A percentile compares a stretch with the other conserved stretches of the same genome.
Evolutionary conservation across 345 rosid species (phyloP).

Genomic region (Iberis pinnata): DNA sequence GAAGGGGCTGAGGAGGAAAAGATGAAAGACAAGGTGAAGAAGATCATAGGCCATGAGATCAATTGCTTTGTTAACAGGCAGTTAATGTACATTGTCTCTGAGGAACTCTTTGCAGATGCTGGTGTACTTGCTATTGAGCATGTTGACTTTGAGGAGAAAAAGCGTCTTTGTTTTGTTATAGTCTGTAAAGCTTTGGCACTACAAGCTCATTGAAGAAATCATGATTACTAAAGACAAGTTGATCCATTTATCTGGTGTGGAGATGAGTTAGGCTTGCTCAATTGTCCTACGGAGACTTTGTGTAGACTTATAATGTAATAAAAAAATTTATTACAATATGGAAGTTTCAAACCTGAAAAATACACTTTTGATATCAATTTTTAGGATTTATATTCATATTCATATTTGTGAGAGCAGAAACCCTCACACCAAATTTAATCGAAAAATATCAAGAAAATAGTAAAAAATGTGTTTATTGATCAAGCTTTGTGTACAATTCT

Average conservation of each 20-base stretch:
- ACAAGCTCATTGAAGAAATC: conserved; percentile 91
- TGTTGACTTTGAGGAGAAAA: conserved; percentile 97
- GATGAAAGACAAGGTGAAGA: conserved; percentile 96
- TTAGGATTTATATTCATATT: too few relatives aligned
- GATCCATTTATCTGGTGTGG: conserved; percentile 96
- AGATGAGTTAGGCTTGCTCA: conserved; percentile 93
- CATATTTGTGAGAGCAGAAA: too few relatives aligned
- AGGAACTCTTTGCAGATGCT: conserved; percentile 94
- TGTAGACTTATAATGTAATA: too few relatives aligned
- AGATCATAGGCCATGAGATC: conserved; percentile 82
- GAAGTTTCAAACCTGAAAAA: too few relatives aligned
- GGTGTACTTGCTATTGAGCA: conserved; percentile 98
- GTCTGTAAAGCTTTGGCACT: conserved; percentile 92
- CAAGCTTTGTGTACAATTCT: too few relatives aligned
- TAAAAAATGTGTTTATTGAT: too few relatives aligned
- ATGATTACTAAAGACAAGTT: conserved; percentile 98
- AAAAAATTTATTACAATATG: too few relatives aligned
- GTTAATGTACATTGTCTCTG: conserved; percentile 92
- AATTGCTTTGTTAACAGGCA: conserved; percentile 98
- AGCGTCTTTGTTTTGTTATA: conserved; percentile 83
- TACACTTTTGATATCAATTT: too few relatives aligned
- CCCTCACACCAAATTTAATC: too few relatives aligned
- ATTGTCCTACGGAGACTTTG: conserved; percentile 92
- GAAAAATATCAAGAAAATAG: too few relatives aligned
- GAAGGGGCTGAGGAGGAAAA: conserved; percentile 97